Base-by-base conservation (phyloP, 768 basidiomycete species). In the Psilocybe sp. region DNA sequence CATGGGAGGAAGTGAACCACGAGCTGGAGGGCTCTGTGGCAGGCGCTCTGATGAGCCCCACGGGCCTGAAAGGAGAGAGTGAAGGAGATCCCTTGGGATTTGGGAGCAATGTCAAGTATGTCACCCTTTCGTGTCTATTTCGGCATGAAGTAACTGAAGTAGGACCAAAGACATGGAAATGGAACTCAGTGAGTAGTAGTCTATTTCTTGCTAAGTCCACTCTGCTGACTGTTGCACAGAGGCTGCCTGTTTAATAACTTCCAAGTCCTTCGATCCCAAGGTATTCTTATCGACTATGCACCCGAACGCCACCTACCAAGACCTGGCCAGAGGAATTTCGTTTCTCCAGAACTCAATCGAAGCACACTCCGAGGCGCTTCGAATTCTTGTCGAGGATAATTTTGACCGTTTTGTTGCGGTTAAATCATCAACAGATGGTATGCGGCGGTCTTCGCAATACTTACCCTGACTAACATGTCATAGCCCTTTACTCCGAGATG, bases 391-490 rank as follows among this genome's bases (percentile, higher is more conserved):
- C 9, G 95, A 98, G 65, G 93, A 98, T 59, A 97, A 98, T 67
- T 98, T 98, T 67, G 95, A 98, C 69, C 79, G 93, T 11, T 99
- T 98, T 61, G 96, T 98, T 14, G 90, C 92, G 2, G 96, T 99
- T 49, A 99, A 99, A 61, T 91, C 92, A 8, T 90, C 89, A 8
- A 96, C 91, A n/a, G 95, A 96, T 68, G 89, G 95, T 94, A 66
- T 46, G 72, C 49, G 20, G 11, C 5, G 46, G 32, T 38, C 14
- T 55, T 46, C 28, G 40, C 23, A 15, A 8, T n/a, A 31, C 12
- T 28, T 23, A 14, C 19, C 36, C 33, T 18, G 28, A 41, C 39
- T 41, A 34, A 32, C 15, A n/a, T 36, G 28, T 8, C 43, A 10
- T 59, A 98, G 95, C 89, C 4, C 71, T 97, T 9, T 88, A 92